A percentile compares a stretch with the other conserved stretches of the same genome.
Conservation (phyloP, 306 rosid genomes). For the Gastrolobium villosum region DNA sequence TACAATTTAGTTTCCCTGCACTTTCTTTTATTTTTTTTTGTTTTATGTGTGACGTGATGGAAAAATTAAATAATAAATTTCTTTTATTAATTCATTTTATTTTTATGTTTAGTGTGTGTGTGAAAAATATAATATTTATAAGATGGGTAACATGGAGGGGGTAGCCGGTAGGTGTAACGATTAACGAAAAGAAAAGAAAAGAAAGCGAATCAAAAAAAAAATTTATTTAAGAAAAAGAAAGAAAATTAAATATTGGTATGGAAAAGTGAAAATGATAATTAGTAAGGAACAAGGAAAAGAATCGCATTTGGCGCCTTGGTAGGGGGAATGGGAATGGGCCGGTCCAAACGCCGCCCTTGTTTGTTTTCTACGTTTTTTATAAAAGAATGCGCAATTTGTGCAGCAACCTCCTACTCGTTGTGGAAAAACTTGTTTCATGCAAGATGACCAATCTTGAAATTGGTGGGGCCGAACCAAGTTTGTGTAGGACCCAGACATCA, state of each 20-base stretch:
- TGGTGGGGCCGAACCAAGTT: background rate
- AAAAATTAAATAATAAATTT: background rate
- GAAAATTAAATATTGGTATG: background rate
- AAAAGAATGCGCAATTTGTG: conserved; percentile 13
- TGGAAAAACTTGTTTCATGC: background rate
- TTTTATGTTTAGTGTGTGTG: too few species aligned
- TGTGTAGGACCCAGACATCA: background rate
- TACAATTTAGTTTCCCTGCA: background rate
- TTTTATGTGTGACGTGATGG: background rate
- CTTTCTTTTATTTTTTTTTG: background rate
- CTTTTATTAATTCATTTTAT: too few species aligned
- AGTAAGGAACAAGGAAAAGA: conserved; percentile 10
- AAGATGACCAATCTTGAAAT: background rate
- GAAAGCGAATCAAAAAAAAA: background rate
- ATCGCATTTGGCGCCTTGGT: conserved; percentile 40
- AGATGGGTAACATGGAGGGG: too few species aligned
- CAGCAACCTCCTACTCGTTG: background rate
- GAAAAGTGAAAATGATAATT: background rate
- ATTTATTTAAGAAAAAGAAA: background rate
- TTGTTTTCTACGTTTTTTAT: background rate
- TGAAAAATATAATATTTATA: too few species aligned
- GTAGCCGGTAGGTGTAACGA: too few species aligned
- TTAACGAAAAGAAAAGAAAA: background rate
- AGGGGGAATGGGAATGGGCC: conserved; percentile 17
- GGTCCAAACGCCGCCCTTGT: conserved; percentile 52